Evolutionary conservation across 2,329 filamentous ascomycete genomes (phyloP).

Genomic region (Ophiognomonia clavigignenti-juglandacearum): DNA sequence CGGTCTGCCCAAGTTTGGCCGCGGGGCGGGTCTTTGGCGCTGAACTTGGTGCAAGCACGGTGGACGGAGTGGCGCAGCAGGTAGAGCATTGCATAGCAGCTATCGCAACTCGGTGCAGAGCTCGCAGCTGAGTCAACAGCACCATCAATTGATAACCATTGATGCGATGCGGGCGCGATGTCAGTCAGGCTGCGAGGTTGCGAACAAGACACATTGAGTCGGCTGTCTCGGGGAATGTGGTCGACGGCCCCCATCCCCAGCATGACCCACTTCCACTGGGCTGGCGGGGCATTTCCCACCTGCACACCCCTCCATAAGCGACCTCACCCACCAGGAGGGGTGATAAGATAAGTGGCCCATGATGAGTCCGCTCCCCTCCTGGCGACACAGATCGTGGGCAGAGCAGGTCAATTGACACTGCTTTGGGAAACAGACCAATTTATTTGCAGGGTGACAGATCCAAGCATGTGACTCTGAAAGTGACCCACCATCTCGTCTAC

Average conservation of each 20-base stretch:
- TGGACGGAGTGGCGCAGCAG: too few species aligned
- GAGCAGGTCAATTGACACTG: background rate
- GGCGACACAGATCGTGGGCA: background rate
- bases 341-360: conserved; percentile 17
- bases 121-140: too few species aligned
- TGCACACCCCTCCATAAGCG: conserved; percentile 6
- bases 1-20: too few species aligned
- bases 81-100: too few species aligned
- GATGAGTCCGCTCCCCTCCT: background rate
- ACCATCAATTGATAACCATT: too few species aligned
- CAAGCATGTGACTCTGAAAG: background rate
- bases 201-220: background rate
- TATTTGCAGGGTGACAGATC: background rate
- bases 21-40: too few species aligned
- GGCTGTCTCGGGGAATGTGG: background rate
- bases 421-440: background rate
- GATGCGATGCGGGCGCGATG: too few species aligned
- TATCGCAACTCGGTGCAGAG: too few species aligned
- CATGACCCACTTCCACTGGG: too few species aligned
- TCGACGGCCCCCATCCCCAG: too few species aligned
- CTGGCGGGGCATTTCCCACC: background rate
- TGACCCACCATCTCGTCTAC: background rate
- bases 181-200: too few species aligned
- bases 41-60: too few species aligned
- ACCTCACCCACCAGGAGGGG: conserved; percentile 15